A percentile compares a stretch with the other conserved stretches of the same genome.
These are phyloP conservation scores for Gossypium sturtianum DNA, from an alignment of 345 rosid species.

Conservation along the genomic window DNA sequence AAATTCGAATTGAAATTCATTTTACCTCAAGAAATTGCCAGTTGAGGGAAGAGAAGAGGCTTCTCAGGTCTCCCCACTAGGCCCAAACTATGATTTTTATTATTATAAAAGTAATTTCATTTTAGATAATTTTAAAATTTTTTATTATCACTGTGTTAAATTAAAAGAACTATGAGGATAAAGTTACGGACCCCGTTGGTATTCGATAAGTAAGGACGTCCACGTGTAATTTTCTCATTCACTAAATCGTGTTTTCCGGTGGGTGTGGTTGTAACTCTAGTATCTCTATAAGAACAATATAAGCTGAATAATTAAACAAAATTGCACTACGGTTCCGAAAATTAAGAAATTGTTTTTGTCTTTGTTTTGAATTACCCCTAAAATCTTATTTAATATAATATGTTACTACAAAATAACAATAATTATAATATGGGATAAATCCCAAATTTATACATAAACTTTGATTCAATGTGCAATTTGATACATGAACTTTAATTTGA, in stretches of 20 bases:
- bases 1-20: background rate
- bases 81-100: background rate
- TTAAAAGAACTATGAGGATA: background rate
- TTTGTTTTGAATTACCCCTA: too few relatives aligned
- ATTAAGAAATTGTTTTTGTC: background rate
- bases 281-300: background rate
- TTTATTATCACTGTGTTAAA: background rate
- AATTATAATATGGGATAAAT: too few relatives aligned
- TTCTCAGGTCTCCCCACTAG: background rate
- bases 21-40: slow-evolving; percentile 12
- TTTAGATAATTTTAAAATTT: background rate
- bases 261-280: background rate
- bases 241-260: background rate
- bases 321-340: background rate
- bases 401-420: too few relatives aligned
- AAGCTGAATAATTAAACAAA: background rate
- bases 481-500: too few relatives aligned
- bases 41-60: background rate
- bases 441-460: too few relatives aligned
- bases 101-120: background rate
- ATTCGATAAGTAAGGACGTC: background rate
- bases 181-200: background rate
- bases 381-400: too few relatives aligned
- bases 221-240: background rate
- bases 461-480: too few relatives aligned